These are phyloP conservation scores for Elasticomyces elasticus DNA, from an alignment of 495 filamentous ascomycete genomes.

Conservation along the genomic window DNA sequence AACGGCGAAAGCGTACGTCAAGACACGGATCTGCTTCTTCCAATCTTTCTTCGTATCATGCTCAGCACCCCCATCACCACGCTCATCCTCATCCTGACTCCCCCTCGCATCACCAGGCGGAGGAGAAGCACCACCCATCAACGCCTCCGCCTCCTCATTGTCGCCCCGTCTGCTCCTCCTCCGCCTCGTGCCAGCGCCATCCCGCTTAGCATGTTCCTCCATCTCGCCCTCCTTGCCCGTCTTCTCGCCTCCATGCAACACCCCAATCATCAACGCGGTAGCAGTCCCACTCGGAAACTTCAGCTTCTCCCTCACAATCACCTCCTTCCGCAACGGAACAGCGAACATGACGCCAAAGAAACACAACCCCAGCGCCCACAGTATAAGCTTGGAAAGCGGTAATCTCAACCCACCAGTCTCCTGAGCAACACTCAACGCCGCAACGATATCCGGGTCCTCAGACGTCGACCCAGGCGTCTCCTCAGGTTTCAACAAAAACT, in stretches of 20 bases:
- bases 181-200: neutral
- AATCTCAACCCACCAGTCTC: conserved; percentile 42
- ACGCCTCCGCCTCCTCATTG: conserved; percentile 26
- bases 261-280: conserved; percentile 83
- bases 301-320: conserved; percentile 82
- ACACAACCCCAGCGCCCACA: conserved; percentile 86
- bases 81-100: conserved; percentile 20
- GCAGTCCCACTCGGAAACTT: conserved; percentile 93
- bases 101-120: neutral
- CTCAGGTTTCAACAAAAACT: conserved; percentile 64
- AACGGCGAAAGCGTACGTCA: conserved; percentile 47
- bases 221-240: conserved; percentile 17
- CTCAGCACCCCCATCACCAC: neutral
- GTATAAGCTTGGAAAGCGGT: conserved; percentile 61
- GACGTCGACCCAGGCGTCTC: conserved; percentile 49
- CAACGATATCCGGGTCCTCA: conserved; percentile 14
- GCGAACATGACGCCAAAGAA: conserved; percentile 96
- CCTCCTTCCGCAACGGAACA: conserved; percentile 74
- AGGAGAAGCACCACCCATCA: conserved; percentile 15
- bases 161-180: neutral
- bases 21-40: conserved; percentile 51
- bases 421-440: conserved; percentile 7
- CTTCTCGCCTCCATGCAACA: conserved; percentile 61
- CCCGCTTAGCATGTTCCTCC: conserved; percentile 2
- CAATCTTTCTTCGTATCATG: conserved; percentile 41